Conservation (phyloP, 2,329 filamentous ascomycete genomes). For the Drechslera avenae region DNA sequence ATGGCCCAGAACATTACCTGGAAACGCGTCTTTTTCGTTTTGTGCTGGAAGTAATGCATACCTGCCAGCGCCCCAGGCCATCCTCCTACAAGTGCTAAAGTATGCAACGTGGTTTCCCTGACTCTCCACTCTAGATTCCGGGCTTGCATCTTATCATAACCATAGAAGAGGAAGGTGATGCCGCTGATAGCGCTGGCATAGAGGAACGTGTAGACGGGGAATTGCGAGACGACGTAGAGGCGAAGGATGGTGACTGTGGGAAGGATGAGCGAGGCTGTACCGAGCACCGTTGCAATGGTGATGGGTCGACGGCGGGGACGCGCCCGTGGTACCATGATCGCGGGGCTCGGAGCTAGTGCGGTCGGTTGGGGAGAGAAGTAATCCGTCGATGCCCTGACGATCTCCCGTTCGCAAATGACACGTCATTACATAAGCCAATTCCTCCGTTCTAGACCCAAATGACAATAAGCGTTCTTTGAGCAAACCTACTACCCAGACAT, state of each 20-base stretch:
- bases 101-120: slow-evolving; percentile 39
- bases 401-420: slow-evolving; percentile 8
- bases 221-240: slow-evolving; percentile 25
- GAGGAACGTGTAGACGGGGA: slow-evolving; percentile 16
- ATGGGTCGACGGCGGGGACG: slow-evolving; percentile 31
- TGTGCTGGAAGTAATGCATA: slow-evolving; percentile 47
- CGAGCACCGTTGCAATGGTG: slow-evolving; percentile 32
- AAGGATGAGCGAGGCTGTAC: slow-evolving; percentile 55
- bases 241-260: slow-evolving; percentile 58
- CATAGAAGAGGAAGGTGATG: slow-evolving; percentile 39
- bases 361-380: neutral
- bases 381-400: slow-evolving; percentile 9
- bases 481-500: too few species aligned
- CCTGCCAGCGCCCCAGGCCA: slow-evolving; percentile 43
- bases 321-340: slow-evolving; percentile 16
- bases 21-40: slow-evolving; percentile 40
- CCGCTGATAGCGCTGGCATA: slow-evolving; percentile 29
- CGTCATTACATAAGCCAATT: too few species aligned
- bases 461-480: too few species aligned
- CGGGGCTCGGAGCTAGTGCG: neutral
- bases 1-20: slow-evolving; percentile 41
- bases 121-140: slow-evolving; percentile 41
- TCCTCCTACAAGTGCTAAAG: slow-evolving; percentile 36
- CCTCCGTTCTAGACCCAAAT: neutral
- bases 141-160: slow-evolving; percentile 46